These are phyloP conservation scores for Rutidosis leptorrhynchoides DNA, from an alignment of 129 eudicot species.

Conservation along the genomic window DNA sequence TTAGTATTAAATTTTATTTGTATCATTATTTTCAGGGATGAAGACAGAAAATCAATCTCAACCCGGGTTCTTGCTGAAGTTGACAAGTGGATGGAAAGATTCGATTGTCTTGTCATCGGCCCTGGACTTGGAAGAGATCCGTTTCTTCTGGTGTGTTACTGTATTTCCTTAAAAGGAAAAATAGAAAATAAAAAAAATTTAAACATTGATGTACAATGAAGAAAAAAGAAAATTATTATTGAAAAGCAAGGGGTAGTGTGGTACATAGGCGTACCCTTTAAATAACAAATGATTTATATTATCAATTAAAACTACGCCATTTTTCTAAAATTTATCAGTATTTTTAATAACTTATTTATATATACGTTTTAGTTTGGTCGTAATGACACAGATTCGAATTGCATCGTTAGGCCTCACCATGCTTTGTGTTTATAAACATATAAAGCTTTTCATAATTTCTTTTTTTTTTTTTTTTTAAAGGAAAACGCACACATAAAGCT, in stretches of 20 bases:
- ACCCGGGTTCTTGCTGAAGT: constrained; percentile 62
- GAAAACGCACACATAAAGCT: constrained; percentile 3
- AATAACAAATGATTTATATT: background rate
- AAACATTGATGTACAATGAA: background rate
- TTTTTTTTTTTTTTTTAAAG: too few species aligned
- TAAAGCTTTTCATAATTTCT: background rate
- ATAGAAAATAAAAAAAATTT: background rate
- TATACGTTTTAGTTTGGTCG: background rate
- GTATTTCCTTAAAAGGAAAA: background rate
- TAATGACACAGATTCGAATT: background rate
- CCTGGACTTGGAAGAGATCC: constrained; percentile 99
- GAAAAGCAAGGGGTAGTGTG: background rate
- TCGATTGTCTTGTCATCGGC: constrained; percentile 93
- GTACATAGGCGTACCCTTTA: background rate
- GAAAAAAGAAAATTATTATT: background rate
- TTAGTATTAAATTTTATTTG: too few species aligned
- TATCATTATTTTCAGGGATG: constrained; percentile 55
- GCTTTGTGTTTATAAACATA: constrained; percentile 2
- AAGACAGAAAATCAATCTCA: constrained; percentile 52
- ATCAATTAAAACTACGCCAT: background rate
- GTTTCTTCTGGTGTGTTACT: constrained; percentile 69
- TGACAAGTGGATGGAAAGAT: constrained; percentile 95
- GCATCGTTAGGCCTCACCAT: background rate
- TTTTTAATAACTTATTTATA: background rate
- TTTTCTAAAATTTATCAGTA: background rate